Conservation (phyloP, 371 early-diverging fungal species). For the Blakeslea trispora region DNA sequence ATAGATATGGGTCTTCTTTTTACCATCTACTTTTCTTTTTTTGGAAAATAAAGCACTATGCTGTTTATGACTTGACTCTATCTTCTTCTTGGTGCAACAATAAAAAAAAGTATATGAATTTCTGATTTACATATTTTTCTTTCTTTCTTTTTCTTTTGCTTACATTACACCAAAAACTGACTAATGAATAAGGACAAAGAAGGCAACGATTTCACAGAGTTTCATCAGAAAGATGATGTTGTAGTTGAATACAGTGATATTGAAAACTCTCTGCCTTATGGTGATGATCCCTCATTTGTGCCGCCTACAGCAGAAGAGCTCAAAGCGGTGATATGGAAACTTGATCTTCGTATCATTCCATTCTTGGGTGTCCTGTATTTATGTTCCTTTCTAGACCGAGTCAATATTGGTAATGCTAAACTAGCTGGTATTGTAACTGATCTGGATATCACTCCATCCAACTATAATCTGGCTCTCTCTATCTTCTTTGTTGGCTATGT, state of each 20-base stretch:
- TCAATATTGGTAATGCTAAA: conserved; percentile 64
- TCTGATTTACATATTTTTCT: no score
- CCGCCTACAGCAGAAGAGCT: conserved; percentile 27
- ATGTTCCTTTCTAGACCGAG: conserved; percentile 55
- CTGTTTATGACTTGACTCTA: no score
- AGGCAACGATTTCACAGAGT: no score
- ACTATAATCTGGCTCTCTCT: conserved; percentile 62
- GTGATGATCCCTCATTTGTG: conserved; percentile 6
- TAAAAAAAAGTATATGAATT: no score
- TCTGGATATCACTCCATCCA: conserved; percentile 40
- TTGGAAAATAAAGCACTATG: no score
- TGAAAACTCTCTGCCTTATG: conserved; percentile 9
- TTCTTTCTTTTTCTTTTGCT: no score
- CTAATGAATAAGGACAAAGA: no score
- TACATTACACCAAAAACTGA: no score
- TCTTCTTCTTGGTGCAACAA: no score
- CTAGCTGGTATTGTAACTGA: conserved; percentile 51
- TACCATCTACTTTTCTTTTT: no score
- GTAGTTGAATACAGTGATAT: conserved; percentile 8
- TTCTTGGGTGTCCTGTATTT: conserved; percentile 53
- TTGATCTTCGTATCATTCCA: conserved; percentile 47
- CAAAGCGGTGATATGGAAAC: conserved; percentile 39
- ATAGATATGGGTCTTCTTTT: no score
- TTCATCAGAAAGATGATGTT: background rate
- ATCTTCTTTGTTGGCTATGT: conserved; percentile 68